phyloP scores from a whole-genome alignment of 257 asterid species.

The Hygrophila difformis region DNA sequence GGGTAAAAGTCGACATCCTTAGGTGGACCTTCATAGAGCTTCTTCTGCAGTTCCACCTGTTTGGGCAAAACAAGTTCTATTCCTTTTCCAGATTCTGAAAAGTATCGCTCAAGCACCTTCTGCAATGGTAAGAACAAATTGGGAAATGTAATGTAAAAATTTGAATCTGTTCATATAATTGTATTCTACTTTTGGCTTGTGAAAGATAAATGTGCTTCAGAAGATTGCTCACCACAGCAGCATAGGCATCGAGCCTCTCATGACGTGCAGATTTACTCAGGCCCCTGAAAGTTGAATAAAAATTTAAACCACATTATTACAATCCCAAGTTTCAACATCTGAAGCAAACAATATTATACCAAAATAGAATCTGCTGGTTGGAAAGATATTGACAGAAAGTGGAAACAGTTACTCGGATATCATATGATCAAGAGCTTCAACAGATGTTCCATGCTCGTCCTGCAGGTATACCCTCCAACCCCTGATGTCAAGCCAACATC shows the following conservation, averaged over 20 bases:
- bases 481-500: conserved; percentile 30
- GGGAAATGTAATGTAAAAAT: not conserved
- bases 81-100: conserved; percentile 44
- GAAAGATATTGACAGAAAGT: not conserved
- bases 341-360: not conserved
- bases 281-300: conserved; percentile 35
- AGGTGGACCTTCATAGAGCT: conserved; percentile 40
- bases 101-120: conserved; percentile 85
- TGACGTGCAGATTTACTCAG: conserved; percentile 45
- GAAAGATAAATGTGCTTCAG: not conserved
- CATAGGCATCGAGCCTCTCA: conserved; percentile 69
- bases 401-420: conserved; percentile 36
- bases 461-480: conserved; percentile 95
- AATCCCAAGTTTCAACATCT: not conserved
- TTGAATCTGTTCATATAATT: not conserved
- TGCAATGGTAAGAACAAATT: conserved; percentile 16
- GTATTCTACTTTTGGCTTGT: not conserved
- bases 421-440: conserved; percentile 68
- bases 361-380: too few relatives aligned
- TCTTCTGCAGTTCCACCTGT: conserved; percentile 55
- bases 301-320: not conserved
- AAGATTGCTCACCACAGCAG: conserved; percentile 56
- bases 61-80: conserved; percentile 73
- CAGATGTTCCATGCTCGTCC: conserved; percentile 83
- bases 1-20: conserved; percentile 45